Base-by-base conservation (phyloP, 208 protist genomes). In the Zelonia costaricensis region DNA sequence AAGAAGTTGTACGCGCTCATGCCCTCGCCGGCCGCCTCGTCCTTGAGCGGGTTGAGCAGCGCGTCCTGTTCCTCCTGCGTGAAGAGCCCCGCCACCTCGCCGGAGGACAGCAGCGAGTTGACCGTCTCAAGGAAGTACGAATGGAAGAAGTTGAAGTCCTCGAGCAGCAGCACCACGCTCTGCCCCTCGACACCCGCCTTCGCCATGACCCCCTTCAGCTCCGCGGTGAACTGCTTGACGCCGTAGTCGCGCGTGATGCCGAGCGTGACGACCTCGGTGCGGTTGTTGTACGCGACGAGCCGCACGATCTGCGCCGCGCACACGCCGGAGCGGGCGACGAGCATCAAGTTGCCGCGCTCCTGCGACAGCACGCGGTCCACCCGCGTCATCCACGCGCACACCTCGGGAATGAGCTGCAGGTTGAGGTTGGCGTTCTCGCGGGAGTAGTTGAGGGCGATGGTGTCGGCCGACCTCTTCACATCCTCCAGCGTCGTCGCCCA, bases 81-180 rank as follows among this genome's bases (percentile, higher is more conserved):
- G 78, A 98, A 99, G 10, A 99, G 80, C 0, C 97, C 97, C 2
- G 97, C 95, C 1, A 99, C 85, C 78, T 99, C 97, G 25, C 98
- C 98, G 1, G 95, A 91, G 20, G 94, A 91, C 25, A 99, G 80
- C 12, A 99, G 72, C 7, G 93, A 97, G 78, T 99, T 99, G 54
- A 99, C 69, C 28, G 76, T 84, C 71, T 99, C 96, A 8, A 99
- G 69, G 63, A 99, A 94, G 33, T 72, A 60, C 0, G 82, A 54
- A 35, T 97, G 86, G 39, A 88, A 76, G 38, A 99, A 92, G 72
- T 99, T 92, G 74, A 96, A 83, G 69, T 99, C 97, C 78, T 99
- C 97, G 31, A 99, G 62, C 10, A 98, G 69, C n/a, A 99, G 80
- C 43, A 98, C 82, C 22, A 88, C 49, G 54, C 74, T 82, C 61